phyloP scores from a whole-genome alignment of 2,329 filamentous ascomycete species.

The Arachnomyces sp. region DNA sequence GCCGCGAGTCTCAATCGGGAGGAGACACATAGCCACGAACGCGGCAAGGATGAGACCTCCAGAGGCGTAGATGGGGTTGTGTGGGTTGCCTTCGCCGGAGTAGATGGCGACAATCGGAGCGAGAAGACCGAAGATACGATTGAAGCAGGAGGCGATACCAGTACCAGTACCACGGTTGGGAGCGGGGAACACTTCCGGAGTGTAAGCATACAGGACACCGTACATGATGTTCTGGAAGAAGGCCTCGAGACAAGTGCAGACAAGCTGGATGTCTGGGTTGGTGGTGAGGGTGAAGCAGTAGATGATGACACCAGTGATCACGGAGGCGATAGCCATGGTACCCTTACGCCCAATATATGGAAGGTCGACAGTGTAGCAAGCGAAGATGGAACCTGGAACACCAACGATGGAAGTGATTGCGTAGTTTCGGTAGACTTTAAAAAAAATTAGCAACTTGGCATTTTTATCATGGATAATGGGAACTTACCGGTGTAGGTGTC shows the following conservation, averaged over 20 bases:
- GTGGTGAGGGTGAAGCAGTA: slow-evolving; percentile 49
- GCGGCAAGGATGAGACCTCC: slow-evolving; percentile 38
- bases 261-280: slow-evolving; percentile 43
- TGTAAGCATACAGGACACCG: slow-evolving; percentile 52
- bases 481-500: slow-evolving; percentile 28
- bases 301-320: slow-evolving; percentile 47
- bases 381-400: slow-evolving; percentile 68
- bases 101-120: slow-evolving; percentile 41
- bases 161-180: slow-evolving; percentile 49
- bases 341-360: slow-evolving; percentile 56
- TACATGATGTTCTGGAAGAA: slow-evolving; percentile 54
- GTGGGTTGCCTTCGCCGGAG: slow-evolving; percentile 27
- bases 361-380: slow-evolving; percentile 63
- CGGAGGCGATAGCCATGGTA: slow-evolving; percentile 47
- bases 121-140: slow-evolving; percentile 38
- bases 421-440: slow-evolving; percentile 64
- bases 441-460: background rate
- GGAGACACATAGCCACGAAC: slow-evolving; percentile 37
- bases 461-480: background rate
- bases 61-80: slow-evolving; percentile 39
- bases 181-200: slow-evolving; percentile 52
- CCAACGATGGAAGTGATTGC: slow-evolving; percentile 71
- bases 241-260: slow-evolving; percentile 47
- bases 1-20: slow-evolving; percentile 42
- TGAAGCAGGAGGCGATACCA: slow-evolving; percentile 40